phyloP scores from a whole-genome alignment of 768 basidiomycete species.

The Lanmaoa pseudosensibilis region DNA sequence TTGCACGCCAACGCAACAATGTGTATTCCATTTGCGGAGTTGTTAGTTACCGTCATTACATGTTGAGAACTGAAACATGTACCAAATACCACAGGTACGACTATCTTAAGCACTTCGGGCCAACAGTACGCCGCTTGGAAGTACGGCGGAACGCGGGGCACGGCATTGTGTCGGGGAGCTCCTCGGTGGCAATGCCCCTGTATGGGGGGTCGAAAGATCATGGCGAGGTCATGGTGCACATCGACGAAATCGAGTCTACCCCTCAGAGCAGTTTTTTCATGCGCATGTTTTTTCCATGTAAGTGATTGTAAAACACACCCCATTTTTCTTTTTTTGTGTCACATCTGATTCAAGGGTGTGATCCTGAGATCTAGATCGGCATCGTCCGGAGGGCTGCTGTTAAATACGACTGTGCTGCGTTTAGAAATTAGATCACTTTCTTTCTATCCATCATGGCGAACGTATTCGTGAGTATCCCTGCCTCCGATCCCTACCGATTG shows the following conservation, averaged over 20 bases:
- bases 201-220: not conserved
- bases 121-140: not conserved
- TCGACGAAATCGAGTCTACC: not conserved
- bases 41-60: too few species aligned
- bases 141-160: too few species aligned
- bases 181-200: not conserved
- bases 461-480: constrained; percentile 18
- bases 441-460: constrained; percentile 21
- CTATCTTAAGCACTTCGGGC: not conserved
- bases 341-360: constrained; percentile 4
- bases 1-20: not conserved
- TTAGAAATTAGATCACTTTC: not conserved
- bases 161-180: not conserved
- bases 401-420: constrained; percentile 1
- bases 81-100: too few species aligned
- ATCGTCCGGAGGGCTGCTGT: constrained; percentile 9
- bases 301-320: constrained; percentile 9
- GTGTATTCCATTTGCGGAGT: too few species aligned
- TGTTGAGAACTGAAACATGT: too few species aligned
- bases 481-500: constrained; percentile 3
- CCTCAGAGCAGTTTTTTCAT: not conserved
- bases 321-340: not conserved
- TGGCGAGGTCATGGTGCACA: not conserved
- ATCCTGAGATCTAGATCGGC: constrained; percentile 11
- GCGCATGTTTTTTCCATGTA: not conserved